Evolutionary conservation across 441 rosid genomes (phyloP), one percentile per base, ranked within the genome.

Genomic region (Populus hybrid): DNA sequence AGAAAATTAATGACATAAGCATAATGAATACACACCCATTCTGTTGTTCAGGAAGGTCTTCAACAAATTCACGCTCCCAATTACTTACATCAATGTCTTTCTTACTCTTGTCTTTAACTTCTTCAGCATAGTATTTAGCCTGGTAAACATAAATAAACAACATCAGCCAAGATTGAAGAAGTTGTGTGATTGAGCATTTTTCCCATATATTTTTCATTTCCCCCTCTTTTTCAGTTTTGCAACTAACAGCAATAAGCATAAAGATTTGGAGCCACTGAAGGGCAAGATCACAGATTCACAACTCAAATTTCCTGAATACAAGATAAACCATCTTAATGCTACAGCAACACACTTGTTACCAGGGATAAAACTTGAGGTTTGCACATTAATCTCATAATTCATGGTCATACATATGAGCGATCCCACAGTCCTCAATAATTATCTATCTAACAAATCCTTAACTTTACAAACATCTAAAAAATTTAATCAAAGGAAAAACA

Each of bases 51-150:
- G 97, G 98, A 86, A 91, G 89, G 73, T 92, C 95, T 71, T 84
- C 83, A 77, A 94, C 86, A 81, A 72, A 87, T 84, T 89, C 94
- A 26, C 24, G 81, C 50, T 87, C 86, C 98, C 97, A 94, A n/a
- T 84, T 86, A 69, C 90, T 84, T 53, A 92, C 69, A 50, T 92
- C 91, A 26, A 95, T 85, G 74, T 81, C 84, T 78, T 84, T 82
- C 14, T 85, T 90, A 35, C 76, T 86, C 87, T 95, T 94, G 86
- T 94, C 95, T 87, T 78, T 92, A 42, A 88, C 95, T 90, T 92
- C 99, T 69, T 94, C 97, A 64, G 85, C 88, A 38, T 83, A 88
- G 81, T 91, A 92, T 80, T 81, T 88, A 28, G 94, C 94, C 99
- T 95, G 87, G 80, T 59, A 80, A 70, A 84, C 77, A 76, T 74